phyloP scores from a whole-genome alignment of 306 rosid genomes.

The Mucuna pruriens region DNA sequence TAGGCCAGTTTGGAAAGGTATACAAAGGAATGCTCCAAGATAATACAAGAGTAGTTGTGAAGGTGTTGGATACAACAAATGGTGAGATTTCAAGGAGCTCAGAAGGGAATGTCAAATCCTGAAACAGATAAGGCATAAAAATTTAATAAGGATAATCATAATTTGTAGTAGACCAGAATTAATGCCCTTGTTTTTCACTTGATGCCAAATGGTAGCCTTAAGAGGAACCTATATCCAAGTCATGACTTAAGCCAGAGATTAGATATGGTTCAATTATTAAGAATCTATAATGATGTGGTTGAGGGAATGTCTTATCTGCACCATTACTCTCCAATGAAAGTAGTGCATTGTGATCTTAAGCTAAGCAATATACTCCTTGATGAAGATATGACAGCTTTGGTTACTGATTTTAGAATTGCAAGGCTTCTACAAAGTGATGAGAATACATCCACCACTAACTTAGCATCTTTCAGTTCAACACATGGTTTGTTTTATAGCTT shows the following conservation, averaged over 20 bases:
- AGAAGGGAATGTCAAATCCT: conserved; percentile 81
- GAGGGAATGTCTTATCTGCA: conserved; percentile 91
- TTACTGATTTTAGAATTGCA: conserved; percentile 91
- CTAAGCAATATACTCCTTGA: conserved; percentile 93
- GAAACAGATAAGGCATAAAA: conserved; percentile 76
- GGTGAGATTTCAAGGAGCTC: conserved; percentile 67
- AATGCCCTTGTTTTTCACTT: conserved; percentile 94
- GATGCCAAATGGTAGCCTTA: conserved; percentile 89
- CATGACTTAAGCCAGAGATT: no score
- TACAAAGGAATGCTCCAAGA: conserved; percentile 82
- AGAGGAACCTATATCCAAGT: conserved; percentile 75
- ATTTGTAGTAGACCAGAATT: conserved; percentile 72
- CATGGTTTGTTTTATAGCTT: conserved; percentile 83
- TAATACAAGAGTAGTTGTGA: conserved; percentile 80
- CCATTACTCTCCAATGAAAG: conserved; percentile 78
- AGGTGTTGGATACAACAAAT: conserved; percentile 64
- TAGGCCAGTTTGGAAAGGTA: conserved; percentile 79
- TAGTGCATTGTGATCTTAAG: conserved; percentile 91
- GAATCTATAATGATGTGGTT: conserved; percentile 83
- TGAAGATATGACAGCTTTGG: conserved; percentile 81
- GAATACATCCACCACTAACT: conserved; percentile 22
- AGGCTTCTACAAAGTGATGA: conserved; percentile 64
- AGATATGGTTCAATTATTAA: conserved; percentile 70
- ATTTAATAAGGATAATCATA: conserved; percentile 83
- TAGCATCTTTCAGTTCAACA: conserved; percentile 66